Percentiles rank a stretch among this genome's conserved stretches.
Evolutionary conservation across 2,329 filamentous ascomycete species (phyloP).

Genomic region (Rhexocercosporidium sp.): DNA sequence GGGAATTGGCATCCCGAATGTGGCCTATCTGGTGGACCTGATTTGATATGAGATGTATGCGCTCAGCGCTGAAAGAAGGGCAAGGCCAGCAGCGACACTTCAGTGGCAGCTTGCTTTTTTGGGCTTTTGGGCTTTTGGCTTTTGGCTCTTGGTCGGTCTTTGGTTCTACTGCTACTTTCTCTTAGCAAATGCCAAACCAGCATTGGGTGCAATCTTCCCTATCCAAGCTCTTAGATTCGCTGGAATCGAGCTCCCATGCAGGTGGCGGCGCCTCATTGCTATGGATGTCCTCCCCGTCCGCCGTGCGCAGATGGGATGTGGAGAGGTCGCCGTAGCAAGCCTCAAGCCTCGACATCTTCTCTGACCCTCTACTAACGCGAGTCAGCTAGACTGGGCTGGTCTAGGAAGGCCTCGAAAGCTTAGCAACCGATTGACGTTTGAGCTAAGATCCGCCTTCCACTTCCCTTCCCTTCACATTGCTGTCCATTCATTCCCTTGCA

Average conservation of each 20-base stretch:
- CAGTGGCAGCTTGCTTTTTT: too few relatives aligned
- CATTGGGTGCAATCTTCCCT: constrained; percentile 7
- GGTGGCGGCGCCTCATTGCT: constrained; percentile 1
- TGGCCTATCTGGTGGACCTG: constrained; percentile 13
- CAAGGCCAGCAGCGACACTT: neutral
- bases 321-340: neutral
- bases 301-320: neutral
- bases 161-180: too few relatives aligned
- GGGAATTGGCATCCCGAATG: constrained; percentile 10
- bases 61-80: neutral
- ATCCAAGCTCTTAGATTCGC: constrained; percentile 4
- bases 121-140: too few relatives aligned
- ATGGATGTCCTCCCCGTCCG: neutral
- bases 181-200: constrained; percentile 1
- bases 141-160: too few relatives aligned
- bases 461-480: too few relatives aligned
- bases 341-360: neutral
- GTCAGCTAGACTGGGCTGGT: constrained; percentile 23
- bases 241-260: neutral
- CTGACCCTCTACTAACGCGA: constrained; percentile 21
- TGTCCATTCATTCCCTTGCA: too few relatives aligned
- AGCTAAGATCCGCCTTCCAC: neutral
- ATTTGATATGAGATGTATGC: constrained; percentile 11
- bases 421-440: constrained; percentile 30
- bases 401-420: constrained; percentile 23